Evolutionary conservation across 352 stramenopile species (phyloP), one percentile per base, ranked within the genome.

Genomic region (Blastocystis sp.): DNA sequence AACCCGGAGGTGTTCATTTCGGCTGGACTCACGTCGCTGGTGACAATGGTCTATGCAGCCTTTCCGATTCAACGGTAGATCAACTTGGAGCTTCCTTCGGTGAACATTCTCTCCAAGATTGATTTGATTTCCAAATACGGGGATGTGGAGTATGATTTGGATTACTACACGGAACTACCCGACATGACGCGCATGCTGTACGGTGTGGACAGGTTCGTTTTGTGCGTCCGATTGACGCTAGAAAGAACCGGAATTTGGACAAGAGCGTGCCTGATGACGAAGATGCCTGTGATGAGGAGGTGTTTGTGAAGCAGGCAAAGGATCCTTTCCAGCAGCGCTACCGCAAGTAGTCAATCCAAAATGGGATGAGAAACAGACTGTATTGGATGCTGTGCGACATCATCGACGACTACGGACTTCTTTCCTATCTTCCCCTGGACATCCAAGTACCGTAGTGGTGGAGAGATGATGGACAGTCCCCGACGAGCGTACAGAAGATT

Each of bases 61-160:
- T 0, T n/a, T 65, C 41, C 10, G 17, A 67, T 9, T 64, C 4
- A 67, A 14, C 5, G 5, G 48, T 67, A 80, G 70, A 79, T 95
- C 88, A 91, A 94, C 17, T 93, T 99, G 43, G 96, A 98, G 88
- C 90, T 99, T 17, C 96, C 97, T 34, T 95, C 98, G 89, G 93
- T 99, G 23, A 99, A 99, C 90, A 93, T 99, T 14, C 91, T 99
- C 2, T 98, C 95, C 52, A 99, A 99, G 91, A 97, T 97, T 79
- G 97, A 99, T 91, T 91, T 99, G 40, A 95, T 98, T 76, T 91
- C 97, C 88, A 92, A 94, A 56, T 95, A 96, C 74, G 93, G 93
- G 1, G 77, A 93, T 93, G 88, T 90, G 94, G n/a, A 91, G 90
- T 93, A 91, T 60, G 78, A 88, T 9, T 60, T 88, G 67, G 78